phyloP scores from a whole-genome alignment of 1,139 yeast genomes.

The Wickerhamomyces sp. region DNA sequence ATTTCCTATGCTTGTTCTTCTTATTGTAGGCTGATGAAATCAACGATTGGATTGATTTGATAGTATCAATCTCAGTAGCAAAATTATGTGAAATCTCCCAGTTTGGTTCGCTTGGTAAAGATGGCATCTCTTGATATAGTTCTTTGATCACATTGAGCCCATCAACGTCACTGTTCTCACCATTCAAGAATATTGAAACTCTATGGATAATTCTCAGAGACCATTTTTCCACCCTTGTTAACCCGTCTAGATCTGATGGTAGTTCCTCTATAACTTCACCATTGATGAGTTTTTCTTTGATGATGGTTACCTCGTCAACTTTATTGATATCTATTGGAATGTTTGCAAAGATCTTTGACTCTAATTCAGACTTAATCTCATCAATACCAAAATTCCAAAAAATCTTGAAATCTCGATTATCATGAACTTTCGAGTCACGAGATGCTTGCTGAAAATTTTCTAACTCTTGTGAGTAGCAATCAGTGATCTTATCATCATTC shows the following conservation, averaged over 20 bases:
- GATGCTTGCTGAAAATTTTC: not conserved
- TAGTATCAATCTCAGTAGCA: constrained; percentile 13
- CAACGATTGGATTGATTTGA: constrained; percentile 14
- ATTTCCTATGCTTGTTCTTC: constrained; percentile 3
- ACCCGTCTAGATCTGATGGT: constrained; percentile 12
- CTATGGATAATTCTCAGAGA: constrained; percentile 20
- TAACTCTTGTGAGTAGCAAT: constrained; percentile 4
- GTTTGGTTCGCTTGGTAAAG: constrained; percentile 8
- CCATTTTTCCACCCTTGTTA: constrained; percentile 34
- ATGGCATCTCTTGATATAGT: constrained; percentile 7
- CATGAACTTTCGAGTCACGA: constrained; percentile 21
- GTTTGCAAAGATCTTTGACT: constrained; percentile 10
- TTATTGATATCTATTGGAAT: constrained; percentile 9
- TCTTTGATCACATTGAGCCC: constrained; percentile 4
- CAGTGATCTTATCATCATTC: constrained; percentile 14
- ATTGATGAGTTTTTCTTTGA: constrained; percentile 12
- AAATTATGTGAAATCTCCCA: constrained; percentile 19
- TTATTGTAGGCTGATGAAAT: constrained; percentile 1
- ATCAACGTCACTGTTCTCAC: not conserved
- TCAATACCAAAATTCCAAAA: constrained; percentile 43
- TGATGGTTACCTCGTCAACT: constrained; percentile 11
- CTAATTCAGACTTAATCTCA: constrained; percentile 13
- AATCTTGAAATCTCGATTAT: constrained; percentile 45
- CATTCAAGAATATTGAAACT: constrained; percentile 16
- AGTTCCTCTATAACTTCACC: constrained; percentile 4